A percentile compares a stretch with the other conserved stretches of the same genome.
Evolutionary conservation across 345 rosid genomes (phyloP).

Genomic region (Camelina neglecta): DNA sequence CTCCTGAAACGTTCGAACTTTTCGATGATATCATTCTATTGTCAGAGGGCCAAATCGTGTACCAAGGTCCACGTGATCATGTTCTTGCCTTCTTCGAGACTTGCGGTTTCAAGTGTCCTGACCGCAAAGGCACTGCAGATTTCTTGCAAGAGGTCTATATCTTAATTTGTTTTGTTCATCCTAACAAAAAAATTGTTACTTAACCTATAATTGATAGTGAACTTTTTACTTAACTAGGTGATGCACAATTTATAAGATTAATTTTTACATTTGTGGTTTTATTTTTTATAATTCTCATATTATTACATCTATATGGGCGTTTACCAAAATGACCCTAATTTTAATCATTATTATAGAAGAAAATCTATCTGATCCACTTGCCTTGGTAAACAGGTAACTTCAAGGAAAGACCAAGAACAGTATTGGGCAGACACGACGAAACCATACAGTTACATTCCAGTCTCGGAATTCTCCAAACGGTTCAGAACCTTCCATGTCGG

Average conservation of each 20-base stretch:
- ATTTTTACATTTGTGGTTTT: too few relatives aligned
- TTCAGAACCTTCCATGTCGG: conserved; percentile 80
- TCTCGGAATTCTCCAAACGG: conserved; percentile 57
- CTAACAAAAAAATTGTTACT: background rate
- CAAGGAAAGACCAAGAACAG: conserved; percentile 90
- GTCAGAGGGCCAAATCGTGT: conserved; percentile 84
- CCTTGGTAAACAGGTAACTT: conserved; percentile 67
- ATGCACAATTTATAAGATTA: too few relatives aligned
- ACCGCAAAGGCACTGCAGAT: conserved; percentile 87
- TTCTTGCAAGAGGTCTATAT: conserved; percentile 83
- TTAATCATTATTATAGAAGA: background rate
- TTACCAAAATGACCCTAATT: background rate
- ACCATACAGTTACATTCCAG: conserved; percentile 71
- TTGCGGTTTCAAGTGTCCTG: conserved; percentile 81
- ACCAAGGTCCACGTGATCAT: conserved; percentile 82
- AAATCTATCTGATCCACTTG: conserved; percentile 12
- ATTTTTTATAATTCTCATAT: too few relatives aligned
- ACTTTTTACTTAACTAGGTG: too few relatives aligned
- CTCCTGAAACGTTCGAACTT: conserved; percentile 89
- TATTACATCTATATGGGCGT: background rate
- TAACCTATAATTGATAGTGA: background rate
- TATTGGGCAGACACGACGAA: conserved; percentile 69
- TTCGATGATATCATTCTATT: conserved; percentile 82
- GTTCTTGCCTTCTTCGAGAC: conserved; percentile 67
- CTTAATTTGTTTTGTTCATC: background rate